A percentile compares a stretch with the other conserved stretches of the same genome.
Conservation (phyloP, 2,329 filamentous ascomycete species). For the Aureobasidium leucospermi region DNA sequence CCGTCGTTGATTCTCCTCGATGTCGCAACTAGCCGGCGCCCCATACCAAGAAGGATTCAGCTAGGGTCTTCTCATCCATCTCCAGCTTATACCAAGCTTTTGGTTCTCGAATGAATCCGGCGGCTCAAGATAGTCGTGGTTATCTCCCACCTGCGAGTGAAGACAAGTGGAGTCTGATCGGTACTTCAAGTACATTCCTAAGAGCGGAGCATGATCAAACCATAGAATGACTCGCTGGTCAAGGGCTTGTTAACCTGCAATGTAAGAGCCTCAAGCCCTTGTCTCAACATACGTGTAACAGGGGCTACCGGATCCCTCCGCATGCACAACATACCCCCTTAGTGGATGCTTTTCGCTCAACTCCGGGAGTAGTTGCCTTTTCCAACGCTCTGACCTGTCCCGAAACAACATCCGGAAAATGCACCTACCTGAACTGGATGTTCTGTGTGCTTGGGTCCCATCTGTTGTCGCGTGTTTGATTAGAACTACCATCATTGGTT, state of each 20-base stretch:
- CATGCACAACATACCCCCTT: not conserved
- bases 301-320: not conserved
- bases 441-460: conserved; percentile 33
- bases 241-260: not conserved
- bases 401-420: not conserved
- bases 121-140: too few species aligned
- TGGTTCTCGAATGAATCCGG: too few species aligned
- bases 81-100: not conserved
- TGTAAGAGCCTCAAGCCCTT: not conserved
- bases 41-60: not conserved
- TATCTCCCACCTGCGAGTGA: not conserved
- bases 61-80: not conserved
- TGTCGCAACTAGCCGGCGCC: not conserved
- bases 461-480: conserved; percentile 24
- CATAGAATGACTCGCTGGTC: not conserved
- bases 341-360: not conserved
- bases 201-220: not conserved
- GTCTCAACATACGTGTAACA: not conserved
- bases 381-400: not conserved
- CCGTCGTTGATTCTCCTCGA: not conserved
- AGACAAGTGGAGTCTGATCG: not conserved
- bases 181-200: not conserved
- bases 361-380: not conserved
- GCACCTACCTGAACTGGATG: conserved; percentile 31
- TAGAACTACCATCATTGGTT: conserved; percentile 18